A percentile compares a stretch with the other conserved stretches of the same genome.
These are phyloP conservation scores for Yamadazyma dushanensis DNA, from an alignment of 1,139 yeast genomes.

Conservation along the genomic window DNA sequence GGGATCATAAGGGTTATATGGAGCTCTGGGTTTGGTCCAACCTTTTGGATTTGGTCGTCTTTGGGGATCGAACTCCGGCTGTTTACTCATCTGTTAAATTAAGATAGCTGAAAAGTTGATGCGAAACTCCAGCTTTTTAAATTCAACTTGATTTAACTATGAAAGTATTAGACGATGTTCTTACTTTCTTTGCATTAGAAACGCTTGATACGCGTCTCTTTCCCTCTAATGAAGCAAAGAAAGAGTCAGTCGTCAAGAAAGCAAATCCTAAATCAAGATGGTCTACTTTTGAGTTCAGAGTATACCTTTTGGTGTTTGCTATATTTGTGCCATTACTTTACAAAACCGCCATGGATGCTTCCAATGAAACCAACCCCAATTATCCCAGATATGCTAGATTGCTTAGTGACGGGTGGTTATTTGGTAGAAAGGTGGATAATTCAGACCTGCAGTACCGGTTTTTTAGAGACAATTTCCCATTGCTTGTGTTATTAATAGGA, in stretches of 20 bases:
- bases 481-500: slow-evolving; percentile 53
- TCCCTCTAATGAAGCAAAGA: slow-evolving; percentile 51
- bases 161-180: slow-evolving; percentile 21
- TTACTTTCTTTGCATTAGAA: slow-evolving; percentile 65
- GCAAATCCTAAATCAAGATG: slow-evolving; percentile 62
- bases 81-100: no score
- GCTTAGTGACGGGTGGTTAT: slow-evolving; percentile 72
- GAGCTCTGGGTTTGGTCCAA: slow-evolving; percentile 81
- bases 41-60: slow-evolving; percentile 81
- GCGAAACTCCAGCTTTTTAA: background rate
- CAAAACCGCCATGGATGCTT: slow-evolving; percentile 78
- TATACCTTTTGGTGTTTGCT: slow-evolving; percentile 63
- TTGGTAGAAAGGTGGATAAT: slow-evolving; percentile 81
- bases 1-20: slow-evolving; percentile 84
- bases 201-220: slow-evolving; percentile 72
- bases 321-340: slow-evolving; percentile 80
- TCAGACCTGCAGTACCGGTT: slow-evolving; percentile 88
- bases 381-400: slow-evolving; percentile 62
- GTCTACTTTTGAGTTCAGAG: slow-evolving; percentile 69
- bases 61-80: slow-evolving; percentile 12
- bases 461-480: slow-evolving; percentile 75
- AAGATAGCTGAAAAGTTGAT: no score
- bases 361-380: slow-evolving; percentile 76
- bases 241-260: slow-evolving; percentile 37
- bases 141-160: slow-evolving; percentile 6